Base-by-base conservation (phyloP, 306 rosid genomes). In the Hippophae rhamnoides region DNA sequence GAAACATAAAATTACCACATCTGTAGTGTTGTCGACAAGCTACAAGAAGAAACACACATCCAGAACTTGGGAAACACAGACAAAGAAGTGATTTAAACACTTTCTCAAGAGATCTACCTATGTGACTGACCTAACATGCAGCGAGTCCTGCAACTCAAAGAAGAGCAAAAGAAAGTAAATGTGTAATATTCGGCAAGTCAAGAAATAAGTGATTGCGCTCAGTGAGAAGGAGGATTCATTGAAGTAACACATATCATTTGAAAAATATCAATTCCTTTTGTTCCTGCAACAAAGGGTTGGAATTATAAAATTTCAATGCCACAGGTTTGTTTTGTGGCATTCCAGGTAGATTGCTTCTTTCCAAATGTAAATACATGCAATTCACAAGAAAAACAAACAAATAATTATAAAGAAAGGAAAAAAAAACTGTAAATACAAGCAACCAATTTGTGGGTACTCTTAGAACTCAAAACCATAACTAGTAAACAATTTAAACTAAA, bases 21-120 rank as follows among this genome's bases (percentile, higher is more conserved):
- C 38, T 31, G 38, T 31, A 31, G 38, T 31, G 38, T 31, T 31
- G 5, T 31, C 38, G 5, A 31, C 5, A 31, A 31, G 38, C 5
- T 31, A 31, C 5, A 31, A 31, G 38, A 31, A 31, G 38, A 31
- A 31, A 31, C 38, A 31, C 38, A 31, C 38, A 4, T 31, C 5
- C 5, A 13, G 3, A 12, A 14, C 27, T 9, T 5, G 23, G 40
- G 10, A 42, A 41, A 26, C 53, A 10, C 23, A 53, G 43, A 46
- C 45, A 27, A 8, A 8, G 23, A 18, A 18, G 23, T 1, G 23
- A 51, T 64, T 82, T 48, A 87, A 66, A 78, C 78, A 70, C 61
- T 87, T 85, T 70, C 84, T 78, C 73, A 84, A 57, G 7, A 49
- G 62, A 12, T 80, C 87, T 18, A 54, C 67, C 62, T 78, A 75